A percentile compares a stretch with the other conserved stretches of the same genome.
Evolutionary conservation across 1,139 yeast genomes (phyloP).

Genomic region (Hanseniaspora sp.): DNA sequence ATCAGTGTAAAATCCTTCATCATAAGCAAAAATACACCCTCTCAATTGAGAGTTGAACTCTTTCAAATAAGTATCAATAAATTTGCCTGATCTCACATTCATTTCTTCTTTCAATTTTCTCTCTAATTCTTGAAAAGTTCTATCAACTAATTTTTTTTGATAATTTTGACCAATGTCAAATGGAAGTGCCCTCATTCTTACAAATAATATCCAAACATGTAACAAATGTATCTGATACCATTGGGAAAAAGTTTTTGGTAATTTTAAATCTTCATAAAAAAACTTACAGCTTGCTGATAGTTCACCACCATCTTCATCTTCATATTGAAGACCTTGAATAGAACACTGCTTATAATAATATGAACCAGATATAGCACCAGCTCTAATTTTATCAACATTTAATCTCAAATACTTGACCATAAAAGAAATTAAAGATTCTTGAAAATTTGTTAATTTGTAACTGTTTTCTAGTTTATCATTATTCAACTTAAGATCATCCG

Average conservation of each 20-base stretch:
- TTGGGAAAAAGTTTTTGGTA: slow-evolving; percentile 81
- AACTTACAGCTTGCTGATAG: slow-evolving; percentile 54
- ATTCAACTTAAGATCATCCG: slow-evolving; percentile 16
- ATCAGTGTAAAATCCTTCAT: slow-evolving; percentile 75
- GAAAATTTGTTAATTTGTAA: slow-evolving; percentile 56
- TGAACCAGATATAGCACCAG: slow-evolving; percentile 92
- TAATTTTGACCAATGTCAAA: slow-evolving; percentile 77
- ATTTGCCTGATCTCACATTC: slow-evolving; percentile 70
- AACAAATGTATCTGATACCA: slow-evolving; percentile 88
- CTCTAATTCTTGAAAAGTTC: slow-evolving; percentile 84
- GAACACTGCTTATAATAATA: slow-evolving; percentile 79
- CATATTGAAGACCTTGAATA: slow-evolving; percentile 66
- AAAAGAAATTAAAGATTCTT: slow-evolving; percentile 60
- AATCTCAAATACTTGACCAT: slow-evolving; percentile 55
- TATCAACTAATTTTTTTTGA: slow-evolving; percentile 83
- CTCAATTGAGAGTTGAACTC: slow-evolving; percentile 83
- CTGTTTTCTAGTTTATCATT: slow-evolving; percentile 45
- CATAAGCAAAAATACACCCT: slow-evolving; percentile 83
- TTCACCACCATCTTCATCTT: slow-evolving; percentile 63
- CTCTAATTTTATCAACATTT: slow-evolving; percentile 85
- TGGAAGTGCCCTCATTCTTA: slow-evolving; percentile 93
- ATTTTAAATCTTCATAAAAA: slow-evolving; percentile 65
- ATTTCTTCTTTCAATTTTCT: slow-evolving; percentile 73
- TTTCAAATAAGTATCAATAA: slow-evolving; percentile 75
- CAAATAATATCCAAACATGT: slow-evolving; percentile 88